These are phyloP conservation scores for Grifola frondosa DNA, from an alignment of 1,284 basidiomycete genomes.

Conservation along the genomic window DNA sequence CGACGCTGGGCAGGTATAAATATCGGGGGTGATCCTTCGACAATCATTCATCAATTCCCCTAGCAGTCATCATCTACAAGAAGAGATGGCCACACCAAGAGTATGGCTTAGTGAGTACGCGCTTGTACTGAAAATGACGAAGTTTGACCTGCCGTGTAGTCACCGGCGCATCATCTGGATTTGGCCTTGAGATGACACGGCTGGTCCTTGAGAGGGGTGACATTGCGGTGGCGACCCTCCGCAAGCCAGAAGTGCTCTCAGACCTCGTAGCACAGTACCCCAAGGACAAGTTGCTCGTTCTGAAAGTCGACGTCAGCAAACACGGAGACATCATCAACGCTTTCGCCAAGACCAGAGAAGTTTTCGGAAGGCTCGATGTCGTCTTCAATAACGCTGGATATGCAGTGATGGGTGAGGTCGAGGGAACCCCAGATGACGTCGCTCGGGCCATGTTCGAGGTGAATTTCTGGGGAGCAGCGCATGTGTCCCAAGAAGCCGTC, in stretches of 20 bases:
- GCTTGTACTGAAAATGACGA: neutral
- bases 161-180: slow-evolving; percentile 21
- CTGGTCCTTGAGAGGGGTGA: slow-evolving; percentile 15
- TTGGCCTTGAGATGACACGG: slow-evolving; percentile 14
- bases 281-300: slow-evolving; percentile 11
- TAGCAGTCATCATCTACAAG: neutral
- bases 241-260: slow-evolving; percentile 14
- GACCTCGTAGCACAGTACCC: slow-evolving; percentile 16
- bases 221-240: slow-evolving; percentile 16
- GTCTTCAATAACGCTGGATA: slow-evolving; percentile 23
- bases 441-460: slow-evolving; percentile 23
- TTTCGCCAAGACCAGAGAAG: slow-evolving; percentile 9
- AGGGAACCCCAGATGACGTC: slow-evolving; percentile 21
- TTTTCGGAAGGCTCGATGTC: slow-evolving; percentile 22
- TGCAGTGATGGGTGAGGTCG: slow-evolving; percentile 14
- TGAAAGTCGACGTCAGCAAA: slow-evolving; percentile 18
- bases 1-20: too few relatives aligned
- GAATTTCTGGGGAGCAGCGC: slow-evolving; percentile 27
- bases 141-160: slow-evolving; percentile 8
- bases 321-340: slow-evolving; percentile 9
- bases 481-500: slow-evolving; percentile 22
- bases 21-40: too few relatives aligned
- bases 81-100: slow-evolving; percentile 1
- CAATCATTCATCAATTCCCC: too few relatives aligned
- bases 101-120: slow-evolving; percentile 14